phyloP scores from a whole-genome alignment of 2,329 filamentous ascomycete species.

The Fusarium napiforme region DNA sequence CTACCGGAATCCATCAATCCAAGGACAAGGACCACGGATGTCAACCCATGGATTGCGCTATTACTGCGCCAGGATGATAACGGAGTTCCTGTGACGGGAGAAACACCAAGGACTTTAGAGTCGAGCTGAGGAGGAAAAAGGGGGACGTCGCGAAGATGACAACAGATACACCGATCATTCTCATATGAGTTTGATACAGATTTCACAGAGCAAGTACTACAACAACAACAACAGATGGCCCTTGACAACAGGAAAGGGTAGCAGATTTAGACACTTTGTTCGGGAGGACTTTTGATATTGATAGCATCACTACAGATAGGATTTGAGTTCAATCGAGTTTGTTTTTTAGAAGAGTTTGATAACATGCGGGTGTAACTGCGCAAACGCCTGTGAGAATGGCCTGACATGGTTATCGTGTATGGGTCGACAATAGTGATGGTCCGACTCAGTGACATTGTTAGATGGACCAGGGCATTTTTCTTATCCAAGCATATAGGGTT shows the following conservation, averaged over 20 bases:
- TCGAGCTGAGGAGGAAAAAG: constrained; percentile 18
- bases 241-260: constrained; percentile 44
- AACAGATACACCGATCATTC: constrained; percentile 28
- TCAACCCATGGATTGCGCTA: constrained; percentile 30
- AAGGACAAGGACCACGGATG: constrained; percentile 24
- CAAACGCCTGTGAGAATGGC: background rate
- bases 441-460: background rate
- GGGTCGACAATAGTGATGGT: background rate
- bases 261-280: constrained; percentile 43
- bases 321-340: constrained; percentile 5
- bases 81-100: constrained; percentile 16
- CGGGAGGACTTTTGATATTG: constrained; percentile 27
- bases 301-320: background rate
- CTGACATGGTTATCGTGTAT: background rate
- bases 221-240: constrained; percentile 31
- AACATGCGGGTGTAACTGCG: background rate
- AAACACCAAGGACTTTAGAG: constrained; percentile 24
- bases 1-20: constrained; percentile 33
- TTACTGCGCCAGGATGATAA: constrained; percentile 29
- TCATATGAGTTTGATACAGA: constrained; percentile 31
- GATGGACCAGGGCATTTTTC: background rate
- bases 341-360: background rate
- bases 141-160: constrained; percentile 15
- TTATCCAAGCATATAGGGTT: background rate
- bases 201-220: constrained; percentile 23